Conservation (phyloP, 257 asterid species). For the Ilex asprella region DNA sequence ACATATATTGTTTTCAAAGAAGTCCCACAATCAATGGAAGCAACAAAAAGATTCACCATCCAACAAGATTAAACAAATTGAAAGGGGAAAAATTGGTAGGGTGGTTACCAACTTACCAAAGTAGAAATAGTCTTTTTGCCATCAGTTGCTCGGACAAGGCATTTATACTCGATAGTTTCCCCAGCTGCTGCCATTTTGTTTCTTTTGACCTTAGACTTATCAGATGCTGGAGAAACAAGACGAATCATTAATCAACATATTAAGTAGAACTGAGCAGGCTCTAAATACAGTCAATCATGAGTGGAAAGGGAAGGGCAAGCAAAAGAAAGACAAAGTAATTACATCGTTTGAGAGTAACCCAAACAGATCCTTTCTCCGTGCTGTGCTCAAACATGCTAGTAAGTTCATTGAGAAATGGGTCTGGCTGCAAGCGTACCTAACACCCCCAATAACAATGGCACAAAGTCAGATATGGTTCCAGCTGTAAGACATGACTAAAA, state of each 20-base stretch:
- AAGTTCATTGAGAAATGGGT: constrained; percentile 78
- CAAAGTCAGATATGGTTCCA: too few relatives aligned
- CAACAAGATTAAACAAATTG: background rate
- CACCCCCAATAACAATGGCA: constrained; percentile 1
- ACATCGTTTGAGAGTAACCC: constrained; percentile 87
- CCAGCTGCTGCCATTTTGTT: constrained; percentile 67
- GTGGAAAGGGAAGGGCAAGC: background rate
- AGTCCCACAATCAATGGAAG: background rate
- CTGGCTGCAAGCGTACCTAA: constrained; percentile 74
- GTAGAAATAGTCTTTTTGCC: constrained; percentile 78
- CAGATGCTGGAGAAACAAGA: constrained; percentile 48
- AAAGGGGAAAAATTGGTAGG: background rate
- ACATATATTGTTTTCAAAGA: too few relatives aligned
- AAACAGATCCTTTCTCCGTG: constrained; percentile 75
- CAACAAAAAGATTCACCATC: background rate
- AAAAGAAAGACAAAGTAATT: constrained; percentile 16
- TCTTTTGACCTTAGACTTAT: constrained; percentile 60
- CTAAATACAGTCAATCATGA: background rate
- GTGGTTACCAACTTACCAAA: constrained; percentile 51
- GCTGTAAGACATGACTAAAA: too few relatives aligned
- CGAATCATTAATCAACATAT: constrained; percentile 6
- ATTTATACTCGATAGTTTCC: constrained; percentile 54
- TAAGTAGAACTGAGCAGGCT: background rate
- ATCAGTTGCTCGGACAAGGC: constrained; percentile 83
- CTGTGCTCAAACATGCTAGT: constrained; percentile 74